These are phyloP conservation scores for Cytospora paraplurivora DNA, from an alignment of 2,329 filamentous ascomycete genomes.

Conservation along the genomic window DNA sequence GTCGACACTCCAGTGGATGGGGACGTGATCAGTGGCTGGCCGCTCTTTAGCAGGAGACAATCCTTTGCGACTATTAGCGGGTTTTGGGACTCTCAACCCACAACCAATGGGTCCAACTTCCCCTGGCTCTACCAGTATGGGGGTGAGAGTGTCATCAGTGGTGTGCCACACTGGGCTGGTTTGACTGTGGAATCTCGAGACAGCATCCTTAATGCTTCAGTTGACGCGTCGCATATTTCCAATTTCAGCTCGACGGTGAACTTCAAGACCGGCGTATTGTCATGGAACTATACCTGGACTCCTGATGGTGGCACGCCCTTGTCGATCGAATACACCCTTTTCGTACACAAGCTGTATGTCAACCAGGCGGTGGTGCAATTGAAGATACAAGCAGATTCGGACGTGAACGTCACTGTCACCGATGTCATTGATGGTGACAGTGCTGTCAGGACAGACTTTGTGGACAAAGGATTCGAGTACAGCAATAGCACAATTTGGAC, in stretches of 20 bases:
- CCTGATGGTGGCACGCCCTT: slow-evolving; percentile 53
- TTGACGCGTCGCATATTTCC: slow-evolving; percentile 59
- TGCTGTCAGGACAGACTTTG: slow-evolving; percentile 65
- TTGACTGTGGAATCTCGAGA: slow-evolving; percentile 52
- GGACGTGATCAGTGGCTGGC: slow-evolving; percentile 63
- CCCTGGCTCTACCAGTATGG: slow-evolving; percentile 62
- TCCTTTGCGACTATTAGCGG: slow-evolving; percentile 69
- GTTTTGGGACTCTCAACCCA: slow-evolving; percentile 64
- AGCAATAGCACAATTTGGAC: slow-evolving; percentile 57
- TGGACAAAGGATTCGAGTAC: slow-evolving; percentile 56
- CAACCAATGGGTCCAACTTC: slow-evolving; percentile 63
- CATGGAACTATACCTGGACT: slow-evolving; percentile 68
- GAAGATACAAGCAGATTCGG: slow-evolving; percentile 55
- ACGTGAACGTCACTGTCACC: slow-evolving; percentile 59
- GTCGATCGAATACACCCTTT: slow-evolving; percentile 65
- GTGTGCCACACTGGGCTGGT: slow-evolving; percentile 64
- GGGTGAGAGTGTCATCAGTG: slow-evolving; percentile 70
- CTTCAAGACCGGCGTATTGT: slow-evolving; percentile 62
- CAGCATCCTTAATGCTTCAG: slow-evolving; percentile 60
- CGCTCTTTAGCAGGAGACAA: slow-evolving; percentile 63
- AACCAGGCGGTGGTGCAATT: slow-evolving; percentile 57
- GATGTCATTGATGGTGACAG: slow-evolving; percentile 70
- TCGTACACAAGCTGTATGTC: slow-evolving; percentile 64
- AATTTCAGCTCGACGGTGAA: slow-evolving; percentile 64
- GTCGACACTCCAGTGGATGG: slow-evolving; percentile 31